Percentiles rank a stretch among this genome's conserved stretches.
These are phyloP conservation scores for Glaciozyma martinii DNA, from an alignment of 768 basidiomycete genomes.

Conservation along the genomic window DNA sequence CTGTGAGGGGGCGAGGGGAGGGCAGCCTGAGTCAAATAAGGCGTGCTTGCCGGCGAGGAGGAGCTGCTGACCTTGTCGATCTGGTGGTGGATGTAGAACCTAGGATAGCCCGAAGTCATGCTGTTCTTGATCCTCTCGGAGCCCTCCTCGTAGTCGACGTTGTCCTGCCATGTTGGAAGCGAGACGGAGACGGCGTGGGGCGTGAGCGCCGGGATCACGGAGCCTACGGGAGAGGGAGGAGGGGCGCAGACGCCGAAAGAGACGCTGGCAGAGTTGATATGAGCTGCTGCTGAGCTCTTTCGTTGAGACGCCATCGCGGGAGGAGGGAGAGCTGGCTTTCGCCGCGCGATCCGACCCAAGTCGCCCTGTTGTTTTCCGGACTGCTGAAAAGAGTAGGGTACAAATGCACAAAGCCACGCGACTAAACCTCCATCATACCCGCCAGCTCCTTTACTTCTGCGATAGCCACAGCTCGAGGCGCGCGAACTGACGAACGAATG, in stretches of 20 bases:
- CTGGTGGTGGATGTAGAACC: conserved; percentile 83
- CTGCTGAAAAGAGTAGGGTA: too few relatives aligned
- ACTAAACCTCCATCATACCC: too few relatives aligned
- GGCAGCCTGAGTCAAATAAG: neutral
- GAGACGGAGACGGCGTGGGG: conserved; percentile 93
- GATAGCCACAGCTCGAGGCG: too few relatives aligned
- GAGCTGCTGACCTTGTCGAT: conserved; percentile 78
- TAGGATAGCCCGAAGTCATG: conserved; percentile 85
- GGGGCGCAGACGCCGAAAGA: conserved; percentile 16
- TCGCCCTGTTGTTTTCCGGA: too few relatives aligned
- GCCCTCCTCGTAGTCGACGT: conserved; percentile 84
- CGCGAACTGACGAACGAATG: too few relatives aligned
- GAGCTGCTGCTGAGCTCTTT: too few relatives aligned
- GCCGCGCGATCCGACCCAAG: too few relatives aligned
- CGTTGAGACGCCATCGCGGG: too few relatives aligned
- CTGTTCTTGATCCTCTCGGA: conserved; percentile 63
- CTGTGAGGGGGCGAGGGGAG: conserved; percentile 43
- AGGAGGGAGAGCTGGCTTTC: too few relatives aligned
- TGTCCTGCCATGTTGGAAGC: conserved; percentile 83
- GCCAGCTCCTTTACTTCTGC: too few relatives aligned
- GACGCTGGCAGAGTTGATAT: neutral
- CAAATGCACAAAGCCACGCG: too few relatives aligned
- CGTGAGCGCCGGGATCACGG: conserved; percentile 35
- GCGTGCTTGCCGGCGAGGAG: too few relatives aligned
- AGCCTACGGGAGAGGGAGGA: conserved; percentile 24